phyloP scores from a whole-genome alignment of 2,329 filamentous ascomycete genomes.

The Knoxdaviesia capensis region DNA sequence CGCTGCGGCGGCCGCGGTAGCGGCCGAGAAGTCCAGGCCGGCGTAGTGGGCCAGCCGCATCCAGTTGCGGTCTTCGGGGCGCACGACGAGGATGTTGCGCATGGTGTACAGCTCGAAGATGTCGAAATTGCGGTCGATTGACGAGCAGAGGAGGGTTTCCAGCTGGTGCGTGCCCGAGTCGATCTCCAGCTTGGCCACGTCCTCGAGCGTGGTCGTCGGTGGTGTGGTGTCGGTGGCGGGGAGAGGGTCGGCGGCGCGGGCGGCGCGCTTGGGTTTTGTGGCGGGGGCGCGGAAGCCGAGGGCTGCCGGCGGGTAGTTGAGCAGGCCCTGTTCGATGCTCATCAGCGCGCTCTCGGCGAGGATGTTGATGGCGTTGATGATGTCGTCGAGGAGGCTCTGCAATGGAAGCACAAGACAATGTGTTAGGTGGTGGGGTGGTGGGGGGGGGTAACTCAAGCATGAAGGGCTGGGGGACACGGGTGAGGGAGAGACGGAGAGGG shows the following conservation, averaged over 20 bases:
- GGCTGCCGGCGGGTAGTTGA: constrained; percentile 48
- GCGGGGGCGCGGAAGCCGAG: constrained; percentile 59
- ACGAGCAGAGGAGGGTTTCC: constrained; percentile 61
- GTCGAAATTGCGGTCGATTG: constrained; percentile 71
- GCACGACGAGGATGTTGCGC: constrained; percentile 59
- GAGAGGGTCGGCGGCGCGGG: constrained; percentile 1
- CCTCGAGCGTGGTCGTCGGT: constrained; percentile 16
- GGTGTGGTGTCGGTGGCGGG: constrained; percentile 14
- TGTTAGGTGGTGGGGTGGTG: constrained; percentile 2
- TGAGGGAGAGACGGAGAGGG: constrained; percentile 1
- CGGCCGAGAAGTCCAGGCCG: constrained; percentile 28
- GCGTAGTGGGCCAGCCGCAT: constrained; percentile 75
- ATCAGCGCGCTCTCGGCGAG: constrained; percentile 79
- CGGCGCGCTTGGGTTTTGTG: too few species aligned
- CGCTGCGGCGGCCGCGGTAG: not conserved
- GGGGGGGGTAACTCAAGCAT: constrained; percentile 3
- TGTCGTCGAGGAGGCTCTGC: constrained; percentile 86
- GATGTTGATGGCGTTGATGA: constrained; percentile 92
- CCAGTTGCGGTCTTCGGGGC: constrained; percentile 52
- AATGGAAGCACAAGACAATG: not conserved
- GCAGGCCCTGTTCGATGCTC: constrained; percentile 66
- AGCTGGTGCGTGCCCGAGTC: constrained; percentile 75
- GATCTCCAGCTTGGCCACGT: constrained; percentile 42
- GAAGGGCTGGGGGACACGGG: not conserved
- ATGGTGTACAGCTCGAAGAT: constrained; percentile 79